Percentiles rank a stretch among this genome's conserved stretches.
Conservation (phyloP, 1,284 basidiomycete genomes). For the Heterobasidion irregulare region DNA sequence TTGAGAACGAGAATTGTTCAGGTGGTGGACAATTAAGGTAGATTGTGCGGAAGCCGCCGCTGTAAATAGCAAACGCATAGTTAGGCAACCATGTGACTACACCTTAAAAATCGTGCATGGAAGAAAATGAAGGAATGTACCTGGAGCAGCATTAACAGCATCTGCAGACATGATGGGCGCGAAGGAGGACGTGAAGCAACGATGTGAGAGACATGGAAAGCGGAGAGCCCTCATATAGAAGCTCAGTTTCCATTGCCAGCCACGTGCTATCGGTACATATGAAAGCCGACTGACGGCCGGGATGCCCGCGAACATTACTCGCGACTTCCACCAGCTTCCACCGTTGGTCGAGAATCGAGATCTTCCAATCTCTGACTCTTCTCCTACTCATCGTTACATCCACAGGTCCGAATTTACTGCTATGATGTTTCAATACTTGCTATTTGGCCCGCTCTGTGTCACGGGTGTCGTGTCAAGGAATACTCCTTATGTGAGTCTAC, state of each 20-base stretch:
- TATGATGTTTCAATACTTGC: neutral
- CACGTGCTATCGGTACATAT: too few relatives aligned
- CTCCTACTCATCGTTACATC: too few relatives aligned
- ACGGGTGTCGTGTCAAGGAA: neutral
- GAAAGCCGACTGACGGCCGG: too few relatives aligned
- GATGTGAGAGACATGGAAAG: neutral
- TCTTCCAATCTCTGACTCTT: too few relatives aligned
- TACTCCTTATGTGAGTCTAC: neutral
- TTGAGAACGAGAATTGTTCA: slow-evolving; percentile 44
- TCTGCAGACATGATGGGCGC: slow-evolving; percentile 30
- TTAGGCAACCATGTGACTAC: too few relatives aligned
- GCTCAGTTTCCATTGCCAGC: neutral
- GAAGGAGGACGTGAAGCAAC: neutral
- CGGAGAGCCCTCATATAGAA: neutral
- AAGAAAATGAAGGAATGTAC: slow-evolving; percentile 6
- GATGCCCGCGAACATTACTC: too few relatives aligned
- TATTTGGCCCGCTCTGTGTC: neutral
- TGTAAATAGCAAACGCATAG: too few relatives aligned
- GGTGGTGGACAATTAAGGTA: slow-evolving; percentile 34
- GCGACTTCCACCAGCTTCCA: too few relatives aligned
- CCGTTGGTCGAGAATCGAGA: too few relatives aligned
- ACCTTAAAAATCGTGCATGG: too few relatives aligned
- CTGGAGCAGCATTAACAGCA: slow-evolving; percentile 21
- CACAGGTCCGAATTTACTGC: too few relatives aligned
- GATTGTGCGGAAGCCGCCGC: too few relatives aligned